Evolutionary conservation across 306 rosid genomes (phyloP), one percentile per base, ranked within the genome.

Genomic region (Corylus avellana): DNA sequence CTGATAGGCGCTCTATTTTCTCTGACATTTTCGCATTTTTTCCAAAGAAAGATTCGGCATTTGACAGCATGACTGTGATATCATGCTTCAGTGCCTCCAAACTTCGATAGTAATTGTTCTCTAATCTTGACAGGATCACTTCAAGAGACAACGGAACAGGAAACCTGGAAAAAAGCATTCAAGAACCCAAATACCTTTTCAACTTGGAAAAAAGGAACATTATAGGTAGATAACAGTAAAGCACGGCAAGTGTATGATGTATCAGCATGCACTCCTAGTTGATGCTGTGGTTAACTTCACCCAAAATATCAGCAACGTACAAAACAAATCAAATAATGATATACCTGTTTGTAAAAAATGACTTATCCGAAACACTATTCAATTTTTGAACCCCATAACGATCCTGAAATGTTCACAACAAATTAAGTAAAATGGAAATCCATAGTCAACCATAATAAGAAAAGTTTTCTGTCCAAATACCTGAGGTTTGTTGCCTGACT

Each of bases 61-160:
- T 90, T 3, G 90, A 86, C 74, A 96, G 71, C 85, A 91, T 82
- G 74, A 89, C 86, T n/a, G 68, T 57, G 74, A 87, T 82, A 84
- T 96, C 99, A 63, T 93, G 96, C 85, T 89, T 87, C 80, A 93
- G 80, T 20, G 99, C 98, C 84, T 93, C 97, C 83, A 91, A 75
- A 77, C 93, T 89, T 57, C 99, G 93, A 82, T 96, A 91, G 84
- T 96, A 96, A 68, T 84, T 84, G 73, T 93, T 93, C 81, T 93
- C 96, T 88, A 96, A 69, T 78, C 99, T 93, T 71, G 85, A 81
- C 57, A 85, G 81, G 79, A 96, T 91, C 89, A 88, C 81, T 14
- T 91, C 97, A 17, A 96, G 84, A 72, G 94, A 83, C 72, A 96
- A 20, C 25, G 99, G 93, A 50, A 96, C 99, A 42, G 97, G 92